Base-by-base conservation (phyloP, 208 protist species). In the Leishmania guyanensis region DNA sequence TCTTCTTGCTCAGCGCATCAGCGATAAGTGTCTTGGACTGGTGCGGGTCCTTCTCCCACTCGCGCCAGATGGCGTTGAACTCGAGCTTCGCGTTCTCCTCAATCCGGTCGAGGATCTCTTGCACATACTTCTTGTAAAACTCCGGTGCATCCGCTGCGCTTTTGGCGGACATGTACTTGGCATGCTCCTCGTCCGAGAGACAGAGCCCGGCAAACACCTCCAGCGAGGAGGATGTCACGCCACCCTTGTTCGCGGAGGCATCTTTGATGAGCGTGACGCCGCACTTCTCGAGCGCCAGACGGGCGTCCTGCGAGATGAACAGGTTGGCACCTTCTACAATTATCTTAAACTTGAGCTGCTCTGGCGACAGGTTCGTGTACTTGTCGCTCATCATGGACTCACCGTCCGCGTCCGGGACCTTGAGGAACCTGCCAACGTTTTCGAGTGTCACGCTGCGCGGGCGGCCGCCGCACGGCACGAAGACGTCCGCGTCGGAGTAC, bases 301-400 rank as follows among this genome's bases (percentile, higher is more conserved):
- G 92, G 50, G 97, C 97, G 75, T 98, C 97, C 83, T 98, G 96
- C 17, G 98, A 98, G 78, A 99, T 95, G 90, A 99, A 99, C 36
- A 99, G 87, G 89, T 99, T 99, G n/a, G 98, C 98, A 56, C 98
- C 98, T 84, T 99, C 98, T 29, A 99, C 93, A 87, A 99, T 99
- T 82, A 97, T 95, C 89, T 97, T 97, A 89, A 96, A 99, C 86
- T 95, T 92, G 36, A 92, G 92, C 75, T 88, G 75, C 66, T 96
- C 81, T 26, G 69, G 78, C 43, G 70, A 29, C 68, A 91, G 65
- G 75, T 88, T 92, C 4, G 88, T 85, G 81, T 84, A 89, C 77
- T 90, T 89, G 69, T 90, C 91, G 5, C 77, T 81, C 58, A 96
- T 84, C 89, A 96, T 94, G 43, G 72, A 48, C 83, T 95, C 93